These are phyloP conservation scores for Sugiyamaella japonica DNA, from an alignment of 1,139 yeast species.

Conservation along the genomic window DNA sequence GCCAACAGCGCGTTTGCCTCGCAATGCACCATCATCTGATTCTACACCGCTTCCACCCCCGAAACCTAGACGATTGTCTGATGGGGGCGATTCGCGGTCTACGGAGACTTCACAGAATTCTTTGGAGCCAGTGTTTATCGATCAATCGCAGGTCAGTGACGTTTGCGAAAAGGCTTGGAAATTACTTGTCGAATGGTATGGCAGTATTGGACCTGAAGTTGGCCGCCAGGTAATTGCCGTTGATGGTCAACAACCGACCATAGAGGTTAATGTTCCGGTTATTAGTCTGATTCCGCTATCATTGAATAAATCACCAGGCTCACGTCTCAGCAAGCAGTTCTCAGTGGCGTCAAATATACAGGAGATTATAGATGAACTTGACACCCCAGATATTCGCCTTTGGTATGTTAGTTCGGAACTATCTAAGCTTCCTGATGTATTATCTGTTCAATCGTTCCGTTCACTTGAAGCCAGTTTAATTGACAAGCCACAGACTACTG, in stretches of 20 bases:
- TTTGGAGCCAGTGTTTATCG: neutral
- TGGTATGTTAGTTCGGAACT: conserved; percentile 13
- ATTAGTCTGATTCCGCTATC: conserved; percentile 12
- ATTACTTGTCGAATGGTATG: conserved; percentile 11
- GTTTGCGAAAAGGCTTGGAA: conserved; percentile 5
- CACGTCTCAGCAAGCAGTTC: conserved; percentile 2
- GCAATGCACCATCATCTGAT: neutral
- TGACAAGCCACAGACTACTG: neutral
- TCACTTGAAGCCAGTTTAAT: neutral
- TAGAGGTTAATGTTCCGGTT: conserved; percentile 14
- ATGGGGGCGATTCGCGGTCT: neutral
- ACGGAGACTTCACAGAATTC: neutral
- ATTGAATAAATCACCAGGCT: neutral
- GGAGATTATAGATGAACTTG: conserved; percentile 14
- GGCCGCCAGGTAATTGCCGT: conserved; percentile 6
- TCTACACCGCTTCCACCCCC: conserved; percentile 1
- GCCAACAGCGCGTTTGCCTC: neutral
- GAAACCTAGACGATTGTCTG: neutral
- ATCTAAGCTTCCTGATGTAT: neutral
- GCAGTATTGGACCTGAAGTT: conserved; percentile 8
- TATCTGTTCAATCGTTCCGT: conserved; percentile 2
- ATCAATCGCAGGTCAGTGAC: neutral
- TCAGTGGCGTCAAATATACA: conserved; percentile 13
- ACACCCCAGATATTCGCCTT: conserved; percentile 12
- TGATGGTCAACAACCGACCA: neutral